These are phyloP conservation scores for Dissophora ornata DNA, from an alignment of 192 early-diverging fungal genomes.

Conservation along the genomic window DNA sequence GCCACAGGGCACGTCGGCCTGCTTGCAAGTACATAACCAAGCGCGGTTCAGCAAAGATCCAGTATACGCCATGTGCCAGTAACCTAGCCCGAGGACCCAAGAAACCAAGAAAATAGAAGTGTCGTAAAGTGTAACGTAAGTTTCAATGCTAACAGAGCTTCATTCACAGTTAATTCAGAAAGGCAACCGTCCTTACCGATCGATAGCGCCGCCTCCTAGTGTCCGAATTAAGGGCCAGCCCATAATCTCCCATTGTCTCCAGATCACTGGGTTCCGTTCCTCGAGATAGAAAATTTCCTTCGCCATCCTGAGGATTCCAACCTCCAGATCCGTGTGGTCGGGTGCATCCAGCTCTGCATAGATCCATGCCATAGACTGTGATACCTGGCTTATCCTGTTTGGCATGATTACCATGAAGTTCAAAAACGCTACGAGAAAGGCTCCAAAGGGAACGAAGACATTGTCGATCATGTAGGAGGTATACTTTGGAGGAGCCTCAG, in stretches of 20 bases:
- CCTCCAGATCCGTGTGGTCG: conserved; percentile 42
- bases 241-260: conserved; percentile 61
- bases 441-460: conserved; percentile 29
- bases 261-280: conserved; percentile 55
- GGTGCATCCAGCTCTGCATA: conserved; percentile 52
- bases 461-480: conserved; percentile 30
- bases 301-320: conserved; percentile 42
- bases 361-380: conserved; percentile 43
- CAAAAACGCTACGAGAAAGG: conserved; percentile 13
- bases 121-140: neutral
- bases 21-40: conserved; percentile 60
- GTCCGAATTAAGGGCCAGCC: conserved; percentile 61
- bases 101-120: neutral
- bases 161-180: too few species aligned
- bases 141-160: too few species aligned
- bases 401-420: conserved; percentile 31
- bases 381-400: conserved; percentile 18
- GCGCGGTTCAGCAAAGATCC: conserved; percentile 59
- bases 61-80: conserved; percentile 59
- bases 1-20: conserved; percentile 62
- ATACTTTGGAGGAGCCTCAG: conserved; percentile 25
- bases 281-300: conserved; percentile 54
- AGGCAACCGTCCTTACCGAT: conserved; percentile 53
- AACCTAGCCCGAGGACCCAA: conserved; percentile 52
- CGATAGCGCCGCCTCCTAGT: conserved; percentile 58